A percentile compares a stretch with the other conserved stretches of the same genome.
Conservation (phyloP, 73 alveolate genomes). For the Paramecium pentaurelia region DNA sequence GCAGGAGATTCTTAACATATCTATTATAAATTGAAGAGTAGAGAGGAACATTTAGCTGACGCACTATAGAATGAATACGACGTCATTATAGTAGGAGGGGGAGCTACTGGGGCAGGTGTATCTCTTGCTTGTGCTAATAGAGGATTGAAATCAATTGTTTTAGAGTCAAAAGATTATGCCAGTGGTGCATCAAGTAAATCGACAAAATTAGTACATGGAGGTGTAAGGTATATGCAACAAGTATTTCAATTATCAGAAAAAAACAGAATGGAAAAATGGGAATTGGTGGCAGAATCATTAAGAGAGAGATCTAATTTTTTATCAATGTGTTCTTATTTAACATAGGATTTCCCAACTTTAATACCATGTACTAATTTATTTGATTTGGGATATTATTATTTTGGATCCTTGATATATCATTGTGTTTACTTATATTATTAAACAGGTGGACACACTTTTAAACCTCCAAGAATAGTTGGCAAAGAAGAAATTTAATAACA, state of each 20-base stretch:
- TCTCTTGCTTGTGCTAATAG: conserved; percentile 86
- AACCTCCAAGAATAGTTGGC: conserved; percentile 57
- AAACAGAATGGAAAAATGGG: conserved; percentile 68
- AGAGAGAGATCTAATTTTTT: conserved; percentile 80
- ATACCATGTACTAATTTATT: conserved; percentile 72
- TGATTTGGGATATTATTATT: conserved; percentile 69
- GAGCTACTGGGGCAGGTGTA: conserved; percentile 89
- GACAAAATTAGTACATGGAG: conserved; percentile 92
- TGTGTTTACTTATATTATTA: conserved; percentile 53
- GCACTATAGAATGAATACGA: conserved; percentile 53
- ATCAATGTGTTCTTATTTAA: conserved; percentile 71
- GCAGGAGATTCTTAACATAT: background rate
- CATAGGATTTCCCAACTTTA: conserved; percentile 69
- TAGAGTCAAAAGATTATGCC: conserved; percentile 83
- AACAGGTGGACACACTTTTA: conserved; percentile 4
- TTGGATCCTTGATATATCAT: conserved; percentile 78
- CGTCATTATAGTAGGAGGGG: conserved; percentile 71
- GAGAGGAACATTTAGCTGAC: background rate
- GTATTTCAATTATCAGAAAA: conserved; percentile 66
- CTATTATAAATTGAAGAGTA: background rate
- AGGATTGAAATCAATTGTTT: conserved; percentile 78
- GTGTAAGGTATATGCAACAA: conserved; percentile 83
- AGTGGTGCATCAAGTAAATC: conserved; percentile 86
- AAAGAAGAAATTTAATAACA: conserved; percentile 21
- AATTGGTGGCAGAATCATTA: conserved; percentile 77